Evolutionary conservation across 768 basidiomycete species (phyloP), one percentile per base, ranked within the genome.

Genomic region (Lactifluus rugatus): DNA sequence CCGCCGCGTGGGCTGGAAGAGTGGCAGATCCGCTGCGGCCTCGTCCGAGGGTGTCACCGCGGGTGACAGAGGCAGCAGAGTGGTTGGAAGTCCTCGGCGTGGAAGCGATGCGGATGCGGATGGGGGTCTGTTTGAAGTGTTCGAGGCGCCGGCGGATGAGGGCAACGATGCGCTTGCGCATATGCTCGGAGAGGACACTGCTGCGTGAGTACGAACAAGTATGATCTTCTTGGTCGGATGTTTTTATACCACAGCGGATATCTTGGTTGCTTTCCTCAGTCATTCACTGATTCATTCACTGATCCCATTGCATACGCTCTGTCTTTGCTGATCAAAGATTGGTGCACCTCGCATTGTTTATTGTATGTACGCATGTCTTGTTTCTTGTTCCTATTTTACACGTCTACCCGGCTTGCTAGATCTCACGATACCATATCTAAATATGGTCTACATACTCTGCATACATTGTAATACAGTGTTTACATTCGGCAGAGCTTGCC

Each of bases 1-100:
- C 46, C 78, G 90, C 56, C 79, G 81, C 7, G 78, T 79, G 52
- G 89, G 89, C 0, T 92, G 89, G 90, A 81, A 78, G 49, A 84
- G 82, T 31, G 72, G 70, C 0, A 70, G 71, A 21, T 63, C 66
- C 19, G 67, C 56, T 9, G 3, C n/a, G n/a, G n/a, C n/a, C n/a
- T n/a, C 34, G 8, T 11, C 34, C 34, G 13, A 31, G 28, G 28
- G 28, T 31, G 28, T 9, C 3, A 9, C 28, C 28, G 3, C 28
- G 1, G 28, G 28, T 31, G 28, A 28, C 7, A 7, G 28, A 3
- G 28, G 7, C 28, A 3, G 28, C 4, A 28, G 28, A 9, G 28
- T 31, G 28, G 9, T 6, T 31, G 28, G 28, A 31, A 31, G 6
- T 31, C 2, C 28, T 31, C 28, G 28, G 28, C 28, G 58, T 25